Base-by-base conservation (phyloP, 2,329 filamentous ascomycete genomes). In the Rutstroemia sp. region DNA sequence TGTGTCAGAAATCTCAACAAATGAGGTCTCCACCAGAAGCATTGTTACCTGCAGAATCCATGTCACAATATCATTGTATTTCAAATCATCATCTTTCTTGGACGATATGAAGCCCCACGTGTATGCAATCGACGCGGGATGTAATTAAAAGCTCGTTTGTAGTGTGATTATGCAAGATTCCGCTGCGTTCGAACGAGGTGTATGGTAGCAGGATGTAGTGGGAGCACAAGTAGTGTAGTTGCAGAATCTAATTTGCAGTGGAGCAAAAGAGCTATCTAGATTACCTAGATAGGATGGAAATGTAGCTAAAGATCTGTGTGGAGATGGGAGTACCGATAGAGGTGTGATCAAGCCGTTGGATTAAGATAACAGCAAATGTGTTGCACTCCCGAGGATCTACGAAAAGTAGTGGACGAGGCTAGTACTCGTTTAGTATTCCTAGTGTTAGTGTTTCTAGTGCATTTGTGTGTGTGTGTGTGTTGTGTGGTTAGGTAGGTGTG, bases 81-180 rank as follows among this genome's bases (percentile, higher is more conserved):
- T 44, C 4, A 55, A 55, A 55, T 45, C 53, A 55, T 37, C 53
- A 34, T 21, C 9, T 34, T 50, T 34, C 23, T 18, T 50, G 39
- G 46, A 48, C 18, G 21, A 44, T 55, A 16, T 38, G 37, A 21
- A 44, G 30, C 19, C 47, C 46, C 53, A 55, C 46, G 46, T 55
- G 53, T 55, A 55, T 50, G 46, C 53, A 55, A 23, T 44, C 37
- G 38, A 50, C 25, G 47, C 53, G 46, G 53, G 19, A 51, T 51
- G 34, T 55, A 38, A 55, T 55, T 51, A 12, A 44, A 55, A 30
- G n/a, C 30, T 42, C 39, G 52, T 49, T 51, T 51, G 37, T 45
- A 34, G 46, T 19, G 41, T 55, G 46, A 51, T 55, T 44, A 50
- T 55, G 46, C 53, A 55, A 50, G 53, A 55, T 51, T 55, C 53